Evolutionary conservation across 2,329 filamentous ascomycete genomes (phyloP).

Genomic region (Cercospora sp.): DNA sequence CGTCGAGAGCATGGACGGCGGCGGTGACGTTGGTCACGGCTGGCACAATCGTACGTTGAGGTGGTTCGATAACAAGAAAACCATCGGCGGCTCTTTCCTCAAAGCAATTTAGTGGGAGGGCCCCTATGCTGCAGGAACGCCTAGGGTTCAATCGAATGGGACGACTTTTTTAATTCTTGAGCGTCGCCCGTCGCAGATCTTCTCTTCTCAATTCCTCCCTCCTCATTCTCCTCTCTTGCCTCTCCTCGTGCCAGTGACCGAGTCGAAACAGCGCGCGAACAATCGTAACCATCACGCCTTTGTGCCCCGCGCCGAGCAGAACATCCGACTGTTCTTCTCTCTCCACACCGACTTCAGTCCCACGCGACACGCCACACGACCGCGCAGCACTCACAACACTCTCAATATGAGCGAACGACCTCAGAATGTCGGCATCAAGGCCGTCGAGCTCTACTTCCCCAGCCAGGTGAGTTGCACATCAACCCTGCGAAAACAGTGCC

Average conservation of each 20-base stretch:
- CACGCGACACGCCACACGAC: slow-evolving; percentile 16
- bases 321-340: slow-evolving; percentile 8
- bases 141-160: slow-evolving; percentile 2
- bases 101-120: slow-evolving; percentile 2
- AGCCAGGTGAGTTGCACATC: slow-evolving; percentile 46
- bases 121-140: slow-evolving; percentile 4
- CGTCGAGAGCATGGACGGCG: not conserved
- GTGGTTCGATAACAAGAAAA: slow-evolving; percentile 3
- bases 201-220: not conserved
- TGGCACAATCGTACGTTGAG: slow-evolving; percentile 12
- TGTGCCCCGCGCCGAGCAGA: slow-evolving; percentile 9
- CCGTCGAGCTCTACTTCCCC: slow-evolving; percentile 57
- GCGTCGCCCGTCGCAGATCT: not conserved
- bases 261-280: slow-evolving; percentile 8
- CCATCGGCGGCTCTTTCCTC: not conserved
- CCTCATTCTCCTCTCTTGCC: not conserved
- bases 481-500: not conserved
- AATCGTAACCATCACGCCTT: slow-evolving; percentile 14
- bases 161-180: slow-evolving; percentile 4
- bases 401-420: slow-evolving; percentile 33
- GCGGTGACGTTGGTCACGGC: not conserved
- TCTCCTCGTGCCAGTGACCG: not conserved
- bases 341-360: not conserved
- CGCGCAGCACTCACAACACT: slow-evolving; percentile 5
- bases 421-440: slow-evolving; percentile 55